A percentile compares a stretch with the other conserved stretches of the same genome.
Evolutionary conservation across 2,329 filamentous ascomycete species (phyloP).

Genomic region (Xylariaceae sp.): DNA sequence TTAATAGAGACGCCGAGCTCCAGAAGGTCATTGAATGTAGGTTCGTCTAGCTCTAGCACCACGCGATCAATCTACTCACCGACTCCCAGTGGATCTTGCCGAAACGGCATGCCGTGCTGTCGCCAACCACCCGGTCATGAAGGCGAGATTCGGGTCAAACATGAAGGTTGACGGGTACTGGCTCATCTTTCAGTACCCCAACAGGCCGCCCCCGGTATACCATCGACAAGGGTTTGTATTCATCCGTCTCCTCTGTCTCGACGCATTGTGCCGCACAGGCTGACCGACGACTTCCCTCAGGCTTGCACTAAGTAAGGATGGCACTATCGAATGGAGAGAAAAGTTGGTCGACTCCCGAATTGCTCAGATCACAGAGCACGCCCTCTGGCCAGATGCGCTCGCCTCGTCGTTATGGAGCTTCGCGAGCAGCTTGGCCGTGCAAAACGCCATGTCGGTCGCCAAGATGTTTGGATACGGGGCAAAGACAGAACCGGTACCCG

Average conservation of each 20-base stretch:
- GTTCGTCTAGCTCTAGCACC: conserved; percentile 19
- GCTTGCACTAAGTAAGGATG: conserved; percentile 39
- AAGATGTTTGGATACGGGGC: conserved; percentile 41
- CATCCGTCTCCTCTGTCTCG: background rate
- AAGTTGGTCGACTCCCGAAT: conserved; percentile 43
- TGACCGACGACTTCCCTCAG: conserved; percentile 34
- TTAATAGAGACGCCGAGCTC: conserved; percentile 49
- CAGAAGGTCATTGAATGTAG: conserved; percentile 43
- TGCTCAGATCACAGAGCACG: conserved; percentile 41
- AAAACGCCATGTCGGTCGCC: conserved; percentile 39
- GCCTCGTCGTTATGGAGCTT: conserved; percentile 49
- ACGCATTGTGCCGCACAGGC: background rate
- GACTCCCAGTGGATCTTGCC: conserved; percentile 39
- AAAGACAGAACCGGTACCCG: conserved; percentile 15
- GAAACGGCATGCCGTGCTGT: conserved; percentile 38
- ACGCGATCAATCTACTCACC: conserved; percentile 3
- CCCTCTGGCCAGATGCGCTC: conserved; percentile 49
- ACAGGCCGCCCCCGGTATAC: conserved; percentile 53
- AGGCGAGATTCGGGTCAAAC: conserved; percentile 39
- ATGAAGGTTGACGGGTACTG: conserved; percentile 48
- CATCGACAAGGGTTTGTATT: conserved; percentile 53
- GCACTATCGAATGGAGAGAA: conserved; percentile 44
- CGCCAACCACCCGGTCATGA: conserved; percentile 39
- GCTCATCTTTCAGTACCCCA: conserved; percentile 58
- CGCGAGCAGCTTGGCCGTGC: conserved; percentile 40